These are phyloP conservation scores for Chlorophyllum brunneum DNA, from an alignment of 768 basidiomycete genomes.

Conservation along the genomic window DNA sequence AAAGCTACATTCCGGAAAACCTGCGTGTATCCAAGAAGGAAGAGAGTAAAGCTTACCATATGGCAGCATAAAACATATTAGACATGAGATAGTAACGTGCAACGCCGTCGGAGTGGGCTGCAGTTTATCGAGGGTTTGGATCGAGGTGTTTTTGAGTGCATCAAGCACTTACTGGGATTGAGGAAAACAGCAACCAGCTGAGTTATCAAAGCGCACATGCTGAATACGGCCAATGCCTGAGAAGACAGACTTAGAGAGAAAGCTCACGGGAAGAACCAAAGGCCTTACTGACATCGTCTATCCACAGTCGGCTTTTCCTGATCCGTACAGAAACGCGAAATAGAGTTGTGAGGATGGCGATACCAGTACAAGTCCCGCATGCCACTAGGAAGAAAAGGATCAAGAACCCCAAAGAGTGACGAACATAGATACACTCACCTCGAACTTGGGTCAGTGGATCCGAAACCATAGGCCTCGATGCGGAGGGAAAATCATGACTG, in stretches of 20 bases:
- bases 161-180: neutral
- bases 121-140: neutral
- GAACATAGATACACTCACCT: neutral
- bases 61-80: constrained; percentile 30
- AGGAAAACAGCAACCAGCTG: neutral
- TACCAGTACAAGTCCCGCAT: neutral
- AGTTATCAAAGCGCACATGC: neutral
- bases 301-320: neutral
- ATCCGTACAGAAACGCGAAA: neutral
- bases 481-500: no score
- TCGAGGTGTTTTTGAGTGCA: neutral
- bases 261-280: neutral
- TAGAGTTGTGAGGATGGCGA: neutral
- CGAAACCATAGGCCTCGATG: no score
- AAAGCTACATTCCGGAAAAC: no score
- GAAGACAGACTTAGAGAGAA: neutral
- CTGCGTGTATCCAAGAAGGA: neutral
- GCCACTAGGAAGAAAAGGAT: neutral
- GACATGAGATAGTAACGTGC: constrained; percentile 33
- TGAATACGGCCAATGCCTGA: neutral
- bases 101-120: constrained; percentile 13
- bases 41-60: constrained; percentile 27
- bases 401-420: neutral
- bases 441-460: no score
- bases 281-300: constrained; percentile 4